Evolutionary conservation across 768 basidiomycete genomes (phyloP).

Genomic region (Naganishia friedmannii): DNA sequence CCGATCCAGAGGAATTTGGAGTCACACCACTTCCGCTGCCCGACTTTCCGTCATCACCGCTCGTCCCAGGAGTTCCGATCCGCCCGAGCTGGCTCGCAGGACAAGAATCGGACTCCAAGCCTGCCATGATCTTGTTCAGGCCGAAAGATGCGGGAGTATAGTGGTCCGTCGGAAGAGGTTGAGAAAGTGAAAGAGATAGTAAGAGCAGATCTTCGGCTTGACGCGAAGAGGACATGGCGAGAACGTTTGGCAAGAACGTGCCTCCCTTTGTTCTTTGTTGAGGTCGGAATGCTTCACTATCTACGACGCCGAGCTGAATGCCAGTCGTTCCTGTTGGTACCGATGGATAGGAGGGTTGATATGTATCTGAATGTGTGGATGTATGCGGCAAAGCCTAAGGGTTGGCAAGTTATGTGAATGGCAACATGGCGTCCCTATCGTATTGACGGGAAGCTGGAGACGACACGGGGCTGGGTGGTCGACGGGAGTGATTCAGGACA

Average conservation of each 20-base stretch:
- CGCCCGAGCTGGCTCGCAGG: neutral
- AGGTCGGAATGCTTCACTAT: neutral
- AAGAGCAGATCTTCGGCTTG: slow-evolving; percentile 12
- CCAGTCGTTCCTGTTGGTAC: neutral
- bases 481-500: neutral
- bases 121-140: slow-evolving; percentile 4
- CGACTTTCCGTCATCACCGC: slow-evolving; percentile 19
- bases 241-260: neutral
- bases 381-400: slow-evolving; percentile 8
- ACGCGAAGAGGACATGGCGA: neutral
- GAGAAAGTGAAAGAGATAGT: slow-evolving; percentile 1
- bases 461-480: neutral
- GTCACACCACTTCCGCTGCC: slow-evolving; percentile 7
- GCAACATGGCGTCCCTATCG: slow-evolving; percentile 8
- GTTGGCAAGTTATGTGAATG: neutral
- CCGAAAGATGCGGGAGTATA: neutral
- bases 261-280: slow-evolving; percentile 8
- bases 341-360: neutral
- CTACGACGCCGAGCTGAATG: neutral
- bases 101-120: neutral
- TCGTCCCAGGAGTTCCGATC: slow-evolving; percentile 6
- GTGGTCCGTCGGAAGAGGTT: slow-evolving; percentile 13
- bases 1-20: neutral
- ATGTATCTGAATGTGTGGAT: neutral
- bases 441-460: neutral